These are phyloP conservation scores for Paracamarosporium sp. DNA, from an alignment of 2,329 filamentous ascomycete genomes.

Conservation along the genomic window DNA sequence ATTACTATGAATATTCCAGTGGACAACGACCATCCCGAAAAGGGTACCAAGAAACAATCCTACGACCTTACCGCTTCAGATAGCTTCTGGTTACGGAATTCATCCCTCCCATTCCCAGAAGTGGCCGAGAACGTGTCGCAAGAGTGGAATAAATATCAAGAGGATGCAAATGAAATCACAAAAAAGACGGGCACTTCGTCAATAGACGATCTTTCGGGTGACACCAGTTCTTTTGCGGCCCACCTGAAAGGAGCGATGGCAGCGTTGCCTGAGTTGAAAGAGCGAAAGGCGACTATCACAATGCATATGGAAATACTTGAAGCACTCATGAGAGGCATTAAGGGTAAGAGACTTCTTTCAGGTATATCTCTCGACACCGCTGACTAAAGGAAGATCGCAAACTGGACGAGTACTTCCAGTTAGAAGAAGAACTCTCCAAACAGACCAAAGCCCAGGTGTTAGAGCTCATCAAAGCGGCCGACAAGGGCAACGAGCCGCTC, in stretches of 20 bases:
- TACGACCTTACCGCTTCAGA: constrained; percentile 91
- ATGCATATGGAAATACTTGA: constrained; percentile 99
- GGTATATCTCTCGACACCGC: neutral
- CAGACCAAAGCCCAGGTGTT: constrained; percentile 89
- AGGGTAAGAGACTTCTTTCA: constrained; percentile 49
- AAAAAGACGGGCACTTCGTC: constrained; percentile 93
- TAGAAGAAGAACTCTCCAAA: constrained; percentile 92
- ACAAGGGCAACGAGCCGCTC: constrained; percentile 81
- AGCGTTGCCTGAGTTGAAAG: constrained; percentile 85
- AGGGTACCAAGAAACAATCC: constrained; percentile 80
- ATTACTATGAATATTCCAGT: constrained; percentile 88
- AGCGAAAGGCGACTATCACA: constrained; percentile 78
- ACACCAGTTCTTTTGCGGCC: constrained; percentile 86
- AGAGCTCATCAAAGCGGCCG: constrained; percentile 79
- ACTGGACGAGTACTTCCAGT: constrained; percentile 93
- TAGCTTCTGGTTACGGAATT: constrained; percentile 97
- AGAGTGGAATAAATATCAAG: constrained; percentile 92
- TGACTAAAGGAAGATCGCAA: constrained; percentile 68
- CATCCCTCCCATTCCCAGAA: constrained; percentile 88
- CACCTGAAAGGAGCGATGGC: constrained; percentile 97
- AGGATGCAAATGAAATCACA: constrained; percentile 92
- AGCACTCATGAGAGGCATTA: constrained; percentile 80
- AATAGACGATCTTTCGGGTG: constrained; percentile 90
- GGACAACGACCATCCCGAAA: constrained; percentile 77
- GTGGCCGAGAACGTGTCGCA: constrained; percentile 96